Evolutionary conservation across 495 filamentous ascomycete genomes (phyloP), one percentile per base, ranked within the genome.

Genomic region (Podospora pseudoanserina): DNA sequence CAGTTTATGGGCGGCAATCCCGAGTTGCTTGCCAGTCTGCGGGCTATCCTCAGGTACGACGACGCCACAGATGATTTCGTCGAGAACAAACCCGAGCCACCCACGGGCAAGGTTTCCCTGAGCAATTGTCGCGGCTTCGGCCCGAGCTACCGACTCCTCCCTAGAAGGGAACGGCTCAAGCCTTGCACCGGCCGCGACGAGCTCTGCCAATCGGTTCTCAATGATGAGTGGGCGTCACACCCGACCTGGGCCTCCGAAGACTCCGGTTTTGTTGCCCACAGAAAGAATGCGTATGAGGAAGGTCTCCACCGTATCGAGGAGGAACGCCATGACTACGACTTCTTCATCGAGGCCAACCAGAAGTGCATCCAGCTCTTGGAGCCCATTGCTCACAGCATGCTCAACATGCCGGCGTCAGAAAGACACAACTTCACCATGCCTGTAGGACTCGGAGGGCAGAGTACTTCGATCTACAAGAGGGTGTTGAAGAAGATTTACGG

Each of bases 171-270:
- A 77, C 87, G 92, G 5, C 86, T 92, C 55, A 92, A 94, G 79
- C 85, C 88, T 1, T 99, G 96, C 81, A 92, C 90, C 73, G 96
- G 96, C 19, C 90, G 96, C 53, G 96, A 99, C 75, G 91, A 95
- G 77, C 88, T 98, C 70, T 99, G 96, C 76, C 86, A 90, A 65
- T 84, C 87, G 58, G 95, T 98, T 0, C 84, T 99, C 58, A 99
- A 99, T 67, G 95, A 99, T 73, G 91, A 96, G 69, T 99, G 96
- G 96, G 95, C 94, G 2, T 97, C 94, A 60, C 95, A 98, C 79
- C 96, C 96, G 1, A 99, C 96, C 3, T 99, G 96, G 96, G 96
- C 94, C 1, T 97, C 94, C 1, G 96, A 99, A 78, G 96, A 99
- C 74, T 96, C 92, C 34, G 96, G 96, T 2, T 99, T 99, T 72